Conservation (phyloP, 2,329 filamentous ascomycete species). For the Xylariaceae sp. region DNA sequence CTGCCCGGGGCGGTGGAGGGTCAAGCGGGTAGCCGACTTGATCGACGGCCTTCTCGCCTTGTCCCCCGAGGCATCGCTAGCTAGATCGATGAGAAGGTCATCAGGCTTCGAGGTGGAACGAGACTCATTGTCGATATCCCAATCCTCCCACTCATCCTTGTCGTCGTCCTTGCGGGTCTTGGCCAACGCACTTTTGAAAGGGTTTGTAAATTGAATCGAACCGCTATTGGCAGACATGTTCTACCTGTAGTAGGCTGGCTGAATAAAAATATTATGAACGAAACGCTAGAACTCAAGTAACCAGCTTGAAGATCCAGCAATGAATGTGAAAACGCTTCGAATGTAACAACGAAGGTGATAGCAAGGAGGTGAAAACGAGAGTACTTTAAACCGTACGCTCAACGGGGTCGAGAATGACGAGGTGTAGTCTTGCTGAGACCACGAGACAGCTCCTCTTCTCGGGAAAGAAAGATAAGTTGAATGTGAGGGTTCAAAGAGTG, state of each 20-base stretch:
- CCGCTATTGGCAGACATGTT: constrained; percentile 24
- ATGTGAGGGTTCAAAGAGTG: not conserved
- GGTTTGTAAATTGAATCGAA: constrained; percentile 21
- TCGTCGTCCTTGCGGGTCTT: constrained; percentile 20
- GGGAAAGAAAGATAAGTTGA: not conserved
- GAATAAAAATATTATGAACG: constrained; percentile 15
- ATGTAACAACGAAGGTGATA: no score
- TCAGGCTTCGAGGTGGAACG: constrained; percentile 13
- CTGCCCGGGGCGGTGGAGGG: constrained; percentile 32
- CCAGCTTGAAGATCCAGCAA: constrained; percentile 27
- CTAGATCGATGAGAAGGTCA: constrained; percentile 25
- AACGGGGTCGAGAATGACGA: no score
- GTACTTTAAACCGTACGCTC: no score
- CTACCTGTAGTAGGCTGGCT: constrained; percentile 2
- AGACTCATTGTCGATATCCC: constrained; percentile 29
- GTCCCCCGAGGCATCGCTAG: constrained; percentile 14
- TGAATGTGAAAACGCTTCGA: no score
- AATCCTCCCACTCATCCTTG: constrained; percentile 33
- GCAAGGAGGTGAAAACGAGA: no score
- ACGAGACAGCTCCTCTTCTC: not conserved
- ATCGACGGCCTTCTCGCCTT: constrained; percentile 16
- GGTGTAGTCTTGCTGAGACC: no score
- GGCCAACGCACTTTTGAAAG: constrained; percentile 17
- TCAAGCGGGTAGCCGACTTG: constrained; percentile 17
- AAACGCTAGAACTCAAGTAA: constrained; percentile 25